phyloP scores from a whole-genome alignment of 305 asterid genomes.

The Fraxinus floribunda region DNA sequence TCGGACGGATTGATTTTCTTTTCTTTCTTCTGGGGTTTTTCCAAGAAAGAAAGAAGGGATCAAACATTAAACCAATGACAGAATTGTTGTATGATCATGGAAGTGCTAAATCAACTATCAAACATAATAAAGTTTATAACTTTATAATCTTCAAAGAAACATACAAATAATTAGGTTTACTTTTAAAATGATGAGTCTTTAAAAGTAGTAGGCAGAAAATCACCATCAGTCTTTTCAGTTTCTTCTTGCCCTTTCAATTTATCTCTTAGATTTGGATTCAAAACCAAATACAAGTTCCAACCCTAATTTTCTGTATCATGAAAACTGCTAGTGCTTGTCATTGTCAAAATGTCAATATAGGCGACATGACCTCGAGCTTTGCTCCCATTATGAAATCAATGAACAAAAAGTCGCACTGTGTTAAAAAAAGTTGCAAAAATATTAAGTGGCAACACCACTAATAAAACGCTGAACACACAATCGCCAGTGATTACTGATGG shows the following conservation, averaged over 20 bases:
- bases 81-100: background rate
- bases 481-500: background rate
- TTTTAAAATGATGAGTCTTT: conserved; percentile 1
- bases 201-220: conserved; percentile 7
- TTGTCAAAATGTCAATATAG: conserved; percentile 17
- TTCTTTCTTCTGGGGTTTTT: background rate
- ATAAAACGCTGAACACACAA: background rate
- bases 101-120: background rate
- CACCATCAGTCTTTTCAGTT: conserved; percentile 18
- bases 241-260: background rate
- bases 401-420: background rate
- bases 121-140: background rate
- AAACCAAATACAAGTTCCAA: background rate
- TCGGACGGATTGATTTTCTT: background rate
- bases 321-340: conserved; percentile 15
- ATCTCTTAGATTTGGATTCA: background rate
- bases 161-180: conserved; percentile 12
- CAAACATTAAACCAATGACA: background rate
- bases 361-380: conserved; percentile 60
- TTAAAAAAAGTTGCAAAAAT: background rate
- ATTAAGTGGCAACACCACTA: background rate
- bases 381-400: conserved; percentile 54
- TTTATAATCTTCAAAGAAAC: conserved; percentile 8
- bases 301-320: background rate
- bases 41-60: background rate